Evolutionary conservation across 2,329 filamentous ascomycete species (phyloP), one percentile per base, ranked within the genome.

Genomic region (Clonostachys solani): DNA sequence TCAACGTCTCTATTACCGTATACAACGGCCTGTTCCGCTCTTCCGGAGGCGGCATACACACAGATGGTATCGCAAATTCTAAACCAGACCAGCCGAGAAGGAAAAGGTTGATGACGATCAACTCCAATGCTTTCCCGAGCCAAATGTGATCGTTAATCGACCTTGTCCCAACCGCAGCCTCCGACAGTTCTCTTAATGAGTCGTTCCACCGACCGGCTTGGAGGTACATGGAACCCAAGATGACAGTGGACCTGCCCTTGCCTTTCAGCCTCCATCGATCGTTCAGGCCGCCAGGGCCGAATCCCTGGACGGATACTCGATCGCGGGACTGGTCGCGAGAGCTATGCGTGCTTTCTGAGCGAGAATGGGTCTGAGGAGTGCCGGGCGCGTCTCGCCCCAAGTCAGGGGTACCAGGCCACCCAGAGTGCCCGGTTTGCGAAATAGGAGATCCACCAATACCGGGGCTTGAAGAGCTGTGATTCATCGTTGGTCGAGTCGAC

Each of bases 121-220:
- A 83, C 62, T 99, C 95, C 17, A 99, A 74, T 2, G 90, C 92
- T 67, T 97, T 97, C 16, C 89, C 94, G 68, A 96, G 90, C 92
- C 94, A 99, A n/a, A 97, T 65, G 65, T 96, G 89, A 66, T 99
- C 94, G 57, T 90, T 92, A 49, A 88, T 80, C 36, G 83, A 84
- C 56, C 89, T 86, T 15, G 90, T 86, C 55, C 86, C 82, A 10
- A 80, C 80, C 3, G 88, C 91, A 46, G 87, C 89, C 50, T 96
- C 92, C 10, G 83, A 75, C 18, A 96, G 78, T 60, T 95, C 89
- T 62, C 83, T 87, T 42, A 97, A 66, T 8, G 92, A 92, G 67
- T 97, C 92, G 43, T 77, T 81, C 91, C 94, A 96, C 52, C 91
- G 83, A 23, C 94, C 94, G 46, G 90, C 87, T 65, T 92, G 87